Evolutionary conservation across 2,329 filamentous ascomycete species (phyloP).

Genomic region (Hymenoscyphus linearis): DNA sequence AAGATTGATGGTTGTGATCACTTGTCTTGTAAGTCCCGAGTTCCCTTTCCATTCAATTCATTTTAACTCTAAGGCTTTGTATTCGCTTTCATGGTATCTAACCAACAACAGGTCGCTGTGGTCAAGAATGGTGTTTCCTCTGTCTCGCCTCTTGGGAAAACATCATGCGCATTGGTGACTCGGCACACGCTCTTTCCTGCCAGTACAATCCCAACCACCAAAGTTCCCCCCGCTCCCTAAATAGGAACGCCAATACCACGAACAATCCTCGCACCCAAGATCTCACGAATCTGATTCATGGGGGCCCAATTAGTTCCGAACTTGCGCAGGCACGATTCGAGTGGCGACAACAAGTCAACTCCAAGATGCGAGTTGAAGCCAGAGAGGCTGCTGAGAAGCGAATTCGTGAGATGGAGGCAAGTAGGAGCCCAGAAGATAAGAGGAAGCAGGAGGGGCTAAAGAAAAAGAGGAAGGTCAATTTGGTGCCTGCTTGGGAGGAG

Average conservation of each 20-base stretch:
- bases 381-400: conserved; percentile 16
- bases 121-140: conserved; percentile 22
- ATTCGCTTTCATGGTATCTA: not conserved
- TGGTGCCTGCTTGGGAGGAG: conserved; percentile 9
- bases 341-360: conserved; percentile 9
- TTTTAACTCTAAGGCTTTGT: not conserved
- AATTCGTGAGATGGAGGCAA: conserved; percentile 4
- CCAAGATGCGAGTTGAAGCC: conserved; percentile 13
- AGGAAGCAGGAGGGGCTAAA: not conserved
- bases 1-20: conserved; percentile 23
- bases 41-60: not conserved
- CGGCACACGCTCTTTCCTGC: conserved; percentile 18
- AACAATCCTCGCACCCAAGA: not conserved
- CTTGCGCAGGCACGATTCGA: conserved; percentile 10
- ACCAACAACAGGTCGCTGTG: conserved; percentile 16
- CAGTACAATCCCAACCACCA: conserved; percentile 10
- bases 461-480: conserved; percentile 1
- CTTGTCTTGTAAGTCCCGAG: conserved; percentile 19
- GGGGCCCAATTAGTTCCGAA: conserved; percentile 16
- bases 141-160: conserved; percentile 22
- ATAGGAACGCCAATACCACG: conserved; percentile 3
- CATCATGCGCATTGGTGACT: conserved; percentile 15
- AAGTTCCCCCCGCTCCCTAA: not conserved
- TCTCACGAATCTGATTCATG: conserved; percentile 17
- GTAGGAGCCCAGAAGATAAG: not conserved